phyloP scores from a whole-genome alignment of 352 stramenopile species.

The Globisporangium iwayamae region DNA sequence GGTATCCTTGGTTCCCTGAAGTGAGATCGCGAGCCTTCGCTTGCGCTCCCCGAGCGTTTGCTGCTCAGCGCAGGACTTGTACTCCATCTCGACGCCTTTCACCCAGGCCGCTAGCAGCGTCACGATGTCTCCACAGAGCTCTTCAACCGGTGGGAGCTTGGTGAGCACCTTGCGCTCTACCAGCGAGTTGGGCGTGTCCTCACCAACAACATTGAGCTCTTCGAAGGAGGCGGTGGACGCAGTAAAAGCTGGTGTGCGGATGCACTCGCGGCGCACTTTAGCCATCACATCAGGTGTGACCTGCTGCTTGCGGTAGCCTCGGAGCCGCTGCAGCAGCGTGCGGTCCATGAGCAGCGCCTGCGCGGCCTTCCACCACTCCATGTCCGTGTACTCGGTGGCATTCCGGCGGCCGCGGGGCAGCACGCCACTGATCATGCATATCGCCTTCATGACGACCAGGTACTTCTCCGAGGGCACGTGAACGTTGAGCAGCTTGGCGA shows the following conservation, averaged over 20 bases:
- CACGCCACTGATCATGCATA: constrained; percentile 66
- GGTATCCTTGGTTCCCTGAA: constrained; percentile 29
- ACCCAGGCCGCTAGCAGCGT: constrained; percentile 63
- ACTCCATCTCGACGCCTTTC: constrained; percentile 71
- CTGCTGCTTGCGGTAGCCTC: constrained; percentile 44
- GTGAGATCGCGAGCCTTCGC: constrained; percentile 37
- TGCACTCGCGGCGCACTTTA: constrained; percentile 72
- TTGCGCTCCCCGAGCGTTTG: constrained; percentile 56
- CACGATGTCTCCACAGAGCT: constrained; percentile 44
- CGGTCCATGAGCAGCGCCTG: constrained; percentile 82
- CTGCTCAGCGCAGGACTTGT: constrained; percentile 53
- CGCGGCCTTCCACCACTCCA: constrained; percentile 79
- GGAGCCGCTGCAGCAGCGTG: constrained; percentile 50
- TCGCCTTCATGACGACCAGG: constrained; percentile 67
- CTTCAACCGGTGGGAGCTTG: constrained; percentile 30
- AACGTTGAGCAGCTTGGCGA: constrained; percentile 58
- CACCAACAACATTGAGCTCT: not conserved
- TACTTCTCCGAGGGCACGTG: constrained; percentile 45
- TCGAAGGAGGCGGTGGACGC: constrained; percentile 29
- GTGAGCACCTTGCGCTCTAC: constrained; percentile 14
- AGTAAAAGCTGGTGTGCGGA: constrained; percentile 44
- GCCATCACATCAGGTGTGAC: constrained; percentile 67
- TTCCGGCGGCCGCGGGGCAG: constrained; percentile 49
- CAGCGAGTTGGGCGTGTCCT: constrained; percentile 8
- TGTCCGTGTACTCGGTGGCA: constrained; percentile 63